A percentile compares a stretch with the other conserved stretches of the same genome.
Conservation (phyloP, 2,329 filamentous ascomycete species). For the Xylaria digitata region DNA sequence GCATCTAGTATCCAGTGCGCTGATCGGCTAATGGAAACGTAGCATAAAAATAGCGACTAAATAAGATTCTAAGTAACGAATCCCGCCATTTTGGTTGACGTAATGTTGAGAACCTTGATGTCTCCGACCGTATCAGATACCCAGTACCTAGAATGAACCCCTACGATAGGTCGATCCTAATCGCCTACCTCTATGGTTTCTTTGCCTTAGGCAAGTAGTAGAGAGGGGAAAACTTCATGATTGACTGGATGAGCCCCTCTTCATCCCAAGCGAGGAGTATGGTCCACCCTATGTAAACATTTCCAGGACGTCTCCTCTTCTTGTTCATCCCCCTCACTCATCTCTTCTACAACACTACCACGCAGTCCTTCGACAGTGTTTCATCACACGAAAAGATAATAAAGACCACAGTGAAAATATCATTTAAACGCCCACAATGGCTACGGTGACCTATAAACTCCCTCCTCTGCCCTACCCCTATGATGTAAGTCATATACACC, state of each 20-base stretch:
- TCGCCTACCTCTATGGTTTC: too few species aligned
- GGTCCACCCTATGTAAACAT: background rate
- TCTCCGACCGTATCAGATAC: background rate
- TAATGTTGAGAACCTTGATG: conserved; percentile 33
- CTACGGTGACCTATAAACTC: conserved; percentile 66
- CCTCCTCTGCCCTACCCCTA: conserved; percentile 76
- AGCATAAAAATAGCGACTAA: background rate
- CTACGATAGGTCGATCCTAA: background rate
- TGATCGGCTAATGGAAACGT: background rate
- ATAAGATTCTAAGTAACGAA: background rate
- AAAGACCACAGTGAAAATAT: background rate
- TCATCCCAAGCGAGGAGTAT: background rate
- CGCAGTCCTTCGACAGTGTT: background rate
- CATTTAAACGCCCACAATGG: conserved; percentile 43
- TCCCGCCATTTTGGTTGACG: background rate
- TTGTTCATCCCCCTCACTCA: background rate
- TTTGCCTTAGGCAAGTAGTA: too few species aligned
- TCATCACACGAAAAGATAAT: background rate
- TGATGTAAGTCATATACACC: conserved; percentile 63
- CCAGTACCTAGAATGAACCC: background rate
- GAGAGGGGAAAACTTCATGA: background rate
- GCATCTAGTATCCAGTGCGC: background rate
- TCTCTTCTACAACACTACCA: background rate
- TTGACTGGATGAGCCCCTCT: background rate
- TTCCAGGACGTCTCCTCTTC: background rate